Evolutionary conservation across 1,284 basidiomycete genomes (phyloP), one percentile per base, ranked within the genome.

Genomic region (Ustilago curta): DNA sequence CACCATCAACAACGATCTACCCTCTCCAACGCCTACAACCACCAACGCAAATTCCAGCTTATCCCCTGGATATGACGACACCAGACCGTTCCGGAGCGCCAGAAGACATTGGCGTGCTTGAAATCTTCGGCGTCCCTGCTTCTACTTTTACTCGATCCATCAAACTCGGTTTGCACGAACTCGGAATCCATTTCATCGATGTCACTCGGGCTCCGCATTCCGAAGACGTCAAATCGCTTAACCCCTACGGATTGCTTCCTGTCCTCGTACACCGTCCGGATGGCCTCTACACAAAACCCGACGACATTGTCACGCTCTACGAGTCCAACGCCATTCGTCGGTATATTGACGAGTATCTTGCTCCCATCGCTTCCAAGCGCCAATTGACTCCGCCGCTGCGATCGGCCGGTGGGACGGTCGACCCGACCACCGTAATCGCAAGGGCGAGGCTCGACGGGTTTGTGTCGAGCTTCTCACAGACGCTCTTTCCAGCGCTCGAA

Each of bases 131-230:
- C 19, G 19, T 16, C 0, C 35, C 61, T 12, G 11, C 35, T 2
- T 70, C 61, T 7, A 62, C 70, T 35, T 74, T 76, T n/a, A 74
- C 70, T 0, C 69, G 74, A 5, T 43, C 60, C 5, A 70, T 76
- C 52, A 32, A 31, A 9, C 45, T 73, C 8, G 74, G 58, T 1
- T 49, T 76, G 2, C 47, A 51, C 55, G 74, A 76, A 47, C 61
- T 76, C 8, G 35, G 45, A 3, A 74, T 76, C 35, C 65, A 56
- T n/a, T 65, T 40, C n/a, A 70, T 76, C 47, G 19, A 31, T 11
- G 43, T 73, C 18, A 9, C 27, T 2, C 67, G 68, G 1, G 21
- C 44, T 0, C 59, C 72, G 16, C 72, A 75, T 21, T 65, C 61
- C 14, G 54, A 53, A 8, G 72, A 75, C 25, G 49, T 70, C 45